Conservation (phyloP, 164 flowering plant species). For the Annona cherimola region DNA sequence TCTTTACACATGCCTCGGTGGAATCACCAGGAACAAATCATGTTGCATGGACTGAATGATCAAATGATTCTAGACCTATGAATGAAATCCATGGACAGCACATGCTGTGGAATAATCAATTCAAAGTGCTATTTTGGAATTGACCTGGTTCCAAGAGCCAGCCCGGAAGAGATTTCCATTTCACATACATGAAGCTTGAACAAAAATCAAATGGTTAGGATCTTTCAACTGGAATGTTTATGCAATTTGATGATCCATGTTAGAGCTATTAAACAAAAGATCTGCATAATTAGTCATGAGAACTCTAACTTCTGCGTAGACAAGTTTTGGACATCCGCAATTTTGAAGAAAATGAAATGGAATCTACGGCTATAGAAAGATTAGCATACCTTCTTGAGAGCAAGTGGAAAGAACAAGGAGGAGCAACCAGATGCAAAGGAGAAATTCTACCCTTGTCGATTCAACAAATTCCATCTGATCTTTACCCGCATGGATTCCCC, state of each 20-base stretch:
- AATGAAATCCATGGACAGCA: too few relatives aligned
- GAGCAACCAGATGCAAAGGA: conserved; percentile 28
- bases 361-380: neutral
- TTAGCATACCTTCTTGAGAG: conserved; percentile 49
- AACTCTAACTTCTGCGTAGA: too few relatives aligned
- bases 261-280: neutral
- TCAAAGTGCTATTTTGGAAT: too few relatives aligned
- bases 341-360: neutral
- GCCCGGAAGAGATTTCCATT: neutral
- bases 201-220: neutral
- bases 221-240: neutral
- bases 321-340: neutral
- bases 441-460: conserved; percentile 17
- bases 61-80: too few relatives aligned
- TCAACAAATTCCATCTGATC: conserved; percentile 25
- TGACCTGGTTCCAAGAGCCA: neutral
- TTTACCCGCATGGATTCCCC: conserved; percentile 30
- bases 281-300: neutral
- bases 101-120: too few relatives aligned
- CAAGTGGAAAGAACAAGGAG: conserved; percentile 13
- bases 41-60: too few relatives aligned
- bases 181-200: neutral
- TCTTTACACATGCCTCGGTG: too few relatives aligned
- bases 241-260: neutral
- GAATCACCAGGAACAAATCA: too few relatives aligned